Evolutionary conservation across 805 yeast species (phyloP).

Genomic region (Candida maesae): DNA sequence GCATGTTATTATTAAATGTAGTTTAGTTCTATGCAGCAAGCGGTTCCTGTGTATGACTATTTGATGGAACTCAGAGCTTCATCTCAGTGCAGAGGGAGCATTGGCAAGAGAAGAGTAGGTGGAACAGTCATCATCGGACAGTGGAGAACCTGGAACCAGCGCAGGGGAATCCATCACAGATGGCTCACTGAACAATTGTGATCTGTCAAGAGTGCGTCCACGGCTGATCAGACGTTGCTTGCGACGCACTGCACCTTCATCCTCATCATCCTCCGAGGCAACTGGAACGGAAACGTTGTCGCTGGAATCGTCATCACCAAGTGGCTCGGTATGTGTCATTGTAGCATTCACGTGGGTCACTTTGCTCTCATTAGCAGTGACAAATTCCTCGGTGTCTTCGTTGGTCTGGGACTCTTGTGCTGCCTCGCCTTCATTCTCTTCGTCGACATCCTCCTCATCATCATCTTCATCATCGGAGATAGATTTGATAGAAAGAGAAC

Average conservation of each 20-base stretch:
- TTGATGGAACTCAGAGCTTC: no score
- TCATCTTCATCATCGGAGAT: conserved; percentile 10
- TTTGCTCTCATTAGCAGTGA: conserved; percentile 2
- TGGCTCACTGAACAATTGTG: conserved; percentile 5
- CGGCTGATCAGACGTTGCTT: conserved; percentile 25
- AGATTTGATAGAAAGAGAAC: no score
- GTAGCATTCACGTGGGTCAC: conserved; percentile 5
- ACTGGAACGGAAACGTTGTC: conserved; percentile 24
- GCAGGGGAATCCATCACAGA: conserved; percentile 21
- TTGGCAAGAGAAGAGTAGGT: conserved; percentile 28
- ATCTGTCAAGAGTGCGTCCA: conserved; percentile 7
- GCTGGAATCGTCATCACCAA: conserved; percentile 16
- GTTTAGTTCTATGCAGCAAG: no score
- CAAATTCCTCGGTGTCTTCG: not conserved
- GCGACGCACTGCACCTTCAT: conserved; percentile 21
- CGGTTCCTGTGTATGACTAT: no score
- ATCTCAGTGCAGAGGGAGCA: conserved; percentile 20
- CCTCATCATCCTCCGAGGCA: conserved; percentile 24
- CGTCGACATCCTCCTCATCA: no score
- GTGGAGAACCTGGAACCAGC: conserved; percentile 30
- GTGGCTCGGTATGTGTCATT: conserved; percentile 5
- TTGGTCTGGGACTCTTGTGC: no score
- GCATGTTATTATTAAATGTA: no score
- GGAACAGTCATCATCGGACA: conserved; percentile 30
- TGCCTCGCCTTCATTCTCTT: no score